A percentile compares a stretch with the other conserved stretches of the same genome.
Conservation (phyloP, 1,139 yeast genomes). For the Blastobotrys raffinosifermentans region DNA sequence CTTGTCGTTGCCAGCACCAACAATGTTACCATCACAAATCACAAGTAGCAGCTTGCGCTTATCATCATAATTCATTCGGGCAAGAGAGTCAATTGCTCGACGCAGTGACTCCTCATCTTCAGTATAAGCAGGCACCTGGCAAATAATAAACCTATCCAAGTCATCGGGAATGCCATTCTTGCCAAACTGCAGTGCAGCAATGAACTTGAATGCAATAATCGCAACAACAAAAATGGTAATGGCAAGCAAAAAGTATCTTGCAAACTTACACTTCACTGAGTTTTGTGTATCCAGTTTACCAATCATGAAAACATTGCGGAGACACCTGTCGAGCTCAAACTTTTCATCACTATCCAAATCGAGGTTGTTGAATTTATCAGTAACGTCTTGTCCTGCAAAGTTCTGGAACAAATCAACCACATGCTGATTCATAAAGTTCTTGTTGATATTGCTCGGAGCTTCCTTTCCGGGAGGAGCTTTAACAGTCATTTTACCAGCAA, state of each 20-base stretch:
- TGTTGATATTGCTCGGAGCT: conserved; percentile 23
- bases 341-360: conserved; percentile 23
- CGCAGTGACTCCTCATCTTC: conserved; percentile 40
- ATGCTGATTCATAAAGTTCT: conserved; percentile 29
- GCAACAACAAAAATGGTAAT: conserved; percentile 36
- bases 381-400: conserved; percentile 35
- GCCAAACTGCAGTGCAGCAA: conserved; percentile 38
- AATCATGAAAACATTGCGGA: conserved; percentile 36
- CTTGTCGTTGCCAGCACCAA: conserved; percentile 40
- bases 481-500: conserved; percentile 34
- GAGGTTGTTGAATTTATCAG: conserved; percentile 26
- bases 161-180: conserved; percentile 33
- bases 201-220: conserved; percentile 34
- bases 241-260: conserved; percentile 38
- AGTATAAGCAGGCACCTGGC: conserved; percentile 41
- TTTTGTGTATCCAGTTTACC: conserved; percentile 38
- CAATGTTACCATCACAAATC: conserved; percentile 41
- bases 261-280: conserved; percentile 36
- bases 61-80: conserved; percentile 37
- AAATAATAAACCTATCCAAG: conserved; percentile 37
- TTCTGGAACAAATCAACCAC: conserved; percentile 31
- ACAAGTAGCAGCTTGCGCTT: conserved; percentile 37
- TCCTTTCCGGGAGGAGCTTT: conserved; percentile 28
- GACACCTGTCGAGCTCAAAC: conserved; percentile 30
- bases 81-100: conserved; percentile 39